A percentile compares a stretch with the other conserved stretches of the same genome.
Evolutionary conservation across 2,329 filamentous ascomycete species (phyloP).

Genomic region (Venturia pyrina): DNA sequence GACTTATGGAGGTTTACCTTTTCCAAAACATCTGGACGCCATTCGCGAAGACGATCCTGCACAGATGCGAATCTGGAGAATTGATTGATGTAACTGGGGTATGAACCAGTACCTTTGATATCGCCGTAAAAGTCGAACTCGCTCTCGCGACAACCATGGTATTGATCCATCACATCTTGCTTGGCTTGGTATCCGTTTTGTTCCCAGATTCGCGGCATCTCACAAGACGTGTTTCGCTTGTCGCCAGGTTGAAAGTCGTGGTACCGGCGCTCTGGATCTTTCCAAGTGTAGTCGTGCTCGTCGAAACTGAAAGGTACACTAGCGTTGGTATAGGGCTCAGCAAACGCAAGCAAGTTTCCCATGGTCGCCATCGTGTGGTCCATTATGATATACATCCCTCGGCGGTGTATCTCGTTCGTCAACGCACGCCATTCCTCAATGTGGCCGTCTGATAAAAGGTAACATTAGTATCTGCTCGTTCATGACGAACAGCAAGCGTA

Average conservation of each 20-base stretch:
- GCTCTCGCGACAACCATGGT: slow-evolving; percentile 49
- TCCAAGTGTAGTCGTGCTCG: slow-evolving; percentile 50
- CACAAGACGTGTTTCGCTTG: slow-evolving; percentile 41
- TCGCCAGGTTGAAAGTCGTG: slow-evolving; percentile 47
- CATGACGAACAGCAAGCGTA: background rate
- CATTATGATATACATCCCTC: slow-evolving; percentile 53
- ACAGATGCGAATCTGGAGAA: slow-evolving; percentile 55
- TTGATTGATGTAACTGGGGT: slow-evolving; percentile 52
- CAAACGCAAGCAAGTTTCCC: slow-evolving; percentile 51
- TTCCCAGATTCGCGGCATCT: slow-evolving; percentile 52
- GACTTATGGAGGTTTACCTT: slow-evolving; percentile 47
- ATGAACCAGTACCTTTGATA: slow-evolving; percentile 52
- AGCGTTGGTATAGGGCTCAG: slow-evolving; percentile 44
- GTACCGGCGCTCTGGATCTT: slow-evolving; percentile 39
- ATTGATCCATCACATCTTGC: slow-evolving; percentile 34
- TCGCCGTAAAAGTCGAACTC: slow-evolving; percentile 56
- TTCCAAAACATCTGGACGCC: slow-evolving; percentile 45
- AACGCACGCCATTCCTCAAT: slow-evolving; percentile 46
- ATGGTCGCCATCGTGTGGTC: slow-evolving; percentile 27
- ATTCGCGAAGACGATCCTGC: slow-evolving; percentile 55
- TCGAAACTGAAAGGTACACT: slow-evolving; percentile 43
- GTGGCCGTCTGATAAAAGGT: slow-evolving; percentile 28
- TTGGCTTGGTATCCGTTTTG: slow-evolving; percentile 36
- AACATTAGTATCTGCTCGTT: background rate
- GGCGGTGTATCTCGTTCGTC: slow-evolving; percentile 47